These are phyloP conservation scores for Yamadazyma taylorii DNA, from an alignment of 1,139 yeast genomes.

Conservation along the genomic window DNA sequence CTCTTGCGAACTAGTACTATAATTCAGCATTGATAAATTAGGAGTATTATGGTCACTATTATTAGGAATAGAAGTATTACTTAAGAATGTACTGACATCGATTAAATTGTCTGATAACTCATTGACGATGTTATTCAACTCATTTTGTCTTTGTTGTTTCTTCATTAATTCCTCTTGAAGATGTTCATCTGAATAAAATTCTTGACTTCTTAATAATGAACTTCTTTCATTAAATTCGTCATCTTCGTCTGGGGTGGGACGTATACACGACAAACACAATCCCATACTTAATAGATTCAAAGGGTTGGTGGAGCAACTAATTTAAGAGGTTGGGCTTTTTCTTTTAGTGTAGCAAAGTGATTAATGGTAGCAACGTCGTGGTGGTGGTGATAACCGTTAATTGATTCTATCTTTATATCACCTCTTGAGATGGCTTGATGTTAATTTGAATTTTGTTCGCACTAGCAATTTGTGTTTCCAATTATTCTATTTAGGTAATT, in stretches of 20 bases:
- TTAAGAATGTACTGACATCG: slow-evolving; percentile 44
- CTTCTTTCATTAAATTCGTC: slow-evolving; percentile 39
- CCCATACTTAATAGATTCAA: slow-evolving; percentile 33
- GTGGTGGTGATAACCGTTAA: no score
- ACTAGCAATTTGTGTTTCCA: no score
- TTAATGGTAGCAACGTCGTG: no score
- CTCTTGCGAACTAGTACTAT: slow-evolving; percentile 4
- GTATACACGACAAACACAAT: slow-evolving; percentile 48
- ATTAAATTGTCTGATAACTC: slow-evolving; percentile 46
- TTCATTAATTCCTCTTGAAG: slow-evolving; percentile 41
- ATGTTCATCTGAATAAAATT: slow-evolving; percentile 33
- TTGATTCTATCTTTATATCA: no score
- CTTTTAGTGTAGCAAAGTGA: no score
- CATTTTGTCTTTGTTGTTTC: slow-evolving; percentile 46
- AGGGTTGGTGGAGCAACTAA: no score
- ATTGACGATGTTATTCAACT: slow-evolving; percentile 41
- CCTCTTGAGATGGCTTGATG: no score
- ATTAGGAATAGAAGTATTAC: slow-evolving; percentile 15
- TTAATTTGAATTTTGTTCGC: no score
- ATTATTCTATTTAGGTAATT: no score
- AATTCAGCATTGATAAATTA: slow-evolving; percentile 6
- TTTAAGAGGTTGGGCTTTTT: no score
- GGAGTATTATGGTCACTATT: slow-evolving; percentile 12
- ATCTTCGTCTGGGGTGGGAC: slow-evolving; percentile 36
- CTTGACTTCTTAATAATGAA: slow-evolving; percentile 35